Evolutionary conservation across 148 eudicot genomes (phyloP).

Genomic region (Chenopodium quinoa): DNA sequence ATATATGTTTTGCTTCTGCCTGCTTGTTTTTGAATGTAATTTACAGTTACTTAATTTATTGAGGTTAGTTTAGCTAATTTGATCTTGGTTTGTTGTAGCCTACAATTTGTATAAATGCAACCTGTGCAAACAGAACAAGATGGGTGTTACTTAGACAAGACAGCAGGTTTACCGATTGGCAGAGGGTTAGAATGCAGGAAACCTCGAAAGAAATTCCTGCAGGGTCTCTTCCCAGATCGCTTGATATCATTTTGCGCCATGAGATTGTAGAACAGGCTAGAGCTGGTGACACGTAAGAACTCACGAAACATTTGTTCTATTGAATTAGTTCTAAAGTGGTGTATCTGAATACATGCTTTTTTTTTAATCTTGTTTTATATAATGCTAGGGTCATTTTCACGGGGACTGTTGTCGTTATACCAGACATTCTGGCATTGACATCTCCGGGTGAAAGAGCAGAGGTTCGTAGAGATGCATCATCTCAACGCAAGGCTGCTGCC

Average conservation of each 20-base stretch:
- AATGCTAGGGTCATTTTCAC: constrained; percentile 82
- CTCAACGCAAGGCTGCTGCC: constrained; percentile 52
- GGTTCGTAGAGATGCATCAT: constrained; percentile 63
- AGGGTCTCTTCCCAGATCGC: constrained; percentile 92
- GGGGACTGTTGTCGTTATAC: constrained; percentile 90
- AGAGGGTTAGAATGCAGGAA: constrained; percentile 96
- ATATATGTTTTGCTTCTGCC: background rate
- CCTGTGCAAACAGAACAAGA: constrained; percentile 68
- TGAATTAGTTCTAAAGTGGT: background rate
- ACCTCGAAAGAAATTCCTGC: constrained; percentile 96
- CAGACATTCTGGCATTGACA: constrained; percentile 86
- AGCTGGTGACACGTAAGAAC: constrained; percentile 92
- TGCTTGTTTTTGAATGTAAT: background rate
- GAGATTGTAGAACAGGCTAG: constrained; percentile 99
- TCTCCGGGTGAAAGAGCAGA: constrained; percentile 98
- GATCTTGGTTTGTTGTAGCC: constrained; percentile 59
- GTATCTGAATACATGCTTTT: background rate
- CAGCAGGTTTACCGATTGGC: constrained; percentile 98
- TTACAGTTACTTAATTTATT: constrained; percentile 37
- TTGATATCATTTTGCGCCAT: constrained; percentile 90
- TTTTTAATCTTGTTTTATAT: background rate
- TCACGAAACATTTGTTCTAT: background rate
- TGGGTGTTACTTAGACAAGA: constrained; percentile 91
- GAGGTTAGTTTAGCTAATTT: background rate
- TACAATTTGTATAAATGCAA: constrained; percentile 78